These are phyloP conservation scores for Cardamine resedifolia DNA, from an alignment of 345 rosid species.

Conservation along the genomic window DNA sequence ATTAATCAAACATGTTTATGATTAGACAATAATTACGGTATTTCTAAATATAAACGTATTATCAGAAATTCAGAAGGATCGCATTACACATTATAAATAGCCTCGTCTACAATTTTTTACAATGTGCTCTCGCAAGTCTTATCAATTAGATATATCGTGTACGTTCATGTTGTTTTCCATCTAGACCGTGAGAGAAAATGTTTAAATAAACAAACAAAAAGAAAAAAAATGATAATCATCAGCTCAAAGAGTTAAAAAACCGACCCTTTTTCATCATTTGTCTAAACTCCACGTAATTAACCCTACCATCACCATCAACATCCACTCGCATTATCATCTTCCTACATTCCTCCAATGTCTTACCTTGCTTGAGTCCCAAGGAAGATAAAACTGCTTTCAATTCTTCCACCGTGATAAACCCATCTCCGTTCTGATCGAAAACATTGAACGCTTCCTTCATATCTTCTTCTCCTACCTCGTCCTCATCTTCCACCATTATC, in stretches of 20 bases:
- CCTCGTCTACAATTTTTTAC: constrained; percentile 19
- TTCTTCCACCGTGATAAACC: constrained; percentile 76
- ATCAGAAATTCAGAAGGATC: not conserved
- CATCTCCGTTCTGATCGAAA: constrained; percentile 78
- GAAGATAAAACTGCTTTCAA: constrained; percentile 61
- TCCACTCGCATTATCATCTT: constrained; percentile 75
- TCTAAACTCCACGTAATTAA: constrained; percentile 51
- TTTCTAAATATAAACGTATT: not conserved
- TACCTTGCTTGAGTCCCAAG: constrained; percentile 76
- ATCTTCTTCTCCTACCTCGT: constrained; percentile 55
- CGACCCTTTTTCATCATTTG: constrained; percentile 55
- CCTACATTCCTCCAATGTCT: constrained; percentile 66
- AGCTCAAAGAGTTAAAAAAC: constrained; percentile 36
- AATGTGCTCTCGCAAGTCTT: constrained; percentile 13
- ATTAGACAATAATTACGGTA: not conserved
- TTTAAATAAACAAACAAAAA: not conserved
- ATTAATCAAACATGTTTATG: too few species aligned
- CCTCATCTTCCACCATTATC: constrained; percentile 52
- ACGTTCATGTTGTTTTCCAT: not conserved
- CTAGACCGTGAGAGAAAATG: not conserved
- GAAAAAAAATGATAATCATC: not conserved
- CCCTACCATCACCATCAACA: constrained; percentile 87
- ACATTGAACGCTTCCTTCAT: constrained; percentile 84
- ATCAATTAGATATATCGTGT: not conserved
- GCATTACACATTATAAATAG: not conserved